A percentile compares a stretch with the other conserved stretches of the same genome.
phyloP scores from a whole-genome alignment of 2,329 filamentous ascomycete species.

The Cordyceps farinosa region DNA sequence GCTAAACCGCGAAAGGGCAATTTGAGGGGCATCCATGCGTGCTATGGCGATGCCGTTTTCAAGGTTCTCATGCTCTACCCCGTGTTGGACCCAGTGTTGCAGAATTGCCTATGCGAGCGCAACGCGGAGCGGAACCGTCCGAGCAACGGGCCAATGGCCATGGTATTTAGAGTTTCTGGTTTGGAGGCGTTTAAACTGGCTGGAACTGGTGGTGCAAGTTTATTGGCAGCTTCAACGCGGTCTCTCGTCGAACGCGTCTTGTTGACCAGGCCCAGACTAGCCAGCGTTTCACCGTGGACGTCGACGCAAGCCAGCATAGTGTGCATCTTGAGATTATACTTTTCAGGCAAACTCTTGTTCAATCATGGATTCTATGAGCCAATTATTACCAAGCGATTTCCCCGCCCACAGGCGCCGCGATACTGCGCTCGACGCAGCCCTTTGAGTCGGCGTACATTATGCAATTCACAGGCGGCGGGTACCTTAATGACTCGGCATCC shows the following conservation, averaged over 20 bases:
- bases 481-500: background rate
- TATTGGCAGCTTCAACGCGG: background rate
- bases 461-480: background rate
- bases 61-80: constrained; percentile 15
- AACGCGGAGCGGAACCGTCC: constrained; percentile 5
- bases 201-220: background rate
- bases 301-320: background rate
- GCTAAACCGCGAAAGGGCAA: constrained; percentile 12
- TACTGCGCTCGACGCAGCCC: background rate
- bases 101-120: constrained; percentile 8
- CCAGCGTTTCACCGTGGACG: constrained; percentile 3
- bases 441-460: background rate
- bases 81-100: constrained; percentile 17
- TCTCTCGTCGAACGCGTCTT: background rate
- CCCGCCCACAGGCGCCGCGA: background rate
- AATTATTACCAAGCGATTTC: background rate
- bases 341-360: background rate
- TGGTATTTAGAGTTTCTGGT: background rate
- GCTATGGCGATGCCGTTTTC: constrained; percentile 3
- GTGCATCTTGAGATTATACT: background rate
- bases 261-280: background rate
- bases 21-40: constrained; percentile 9
- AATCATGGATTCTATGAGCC: background rate
- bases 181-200: background rate
- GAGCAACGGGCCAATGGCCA: background rate